Base-by-base conservation (phyloP, 2,329 filamentous ascomycete genomes). In the Pseudogymnoascus sp. region DNA sequence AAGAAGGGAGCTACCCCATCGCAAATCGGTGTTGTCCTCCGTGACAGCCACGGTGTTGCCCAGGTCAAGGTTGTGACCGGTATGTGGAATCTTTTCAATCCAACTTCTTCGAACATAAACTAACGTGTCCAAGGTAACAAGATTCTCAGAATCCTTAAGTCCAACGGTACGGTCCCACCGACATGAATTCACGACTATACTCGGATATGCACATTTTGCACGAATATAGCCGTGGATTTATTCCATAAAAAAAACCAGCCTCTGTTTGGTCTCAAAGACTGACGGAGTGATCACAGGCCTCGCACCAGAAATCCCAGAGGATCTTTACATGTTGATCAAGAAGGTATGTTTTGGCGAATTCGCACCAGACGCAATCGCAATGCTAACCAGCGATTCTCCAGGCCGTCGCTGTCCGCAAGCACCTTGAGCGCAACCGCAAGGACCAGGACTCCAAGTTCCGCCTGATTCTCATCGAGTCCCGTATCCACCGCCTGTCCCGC, bases 361-460 rank as follows among this genome's bases (percentile, higher is more conserved):
- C 39, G 34, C 51, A 64, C 40, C 4, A 29, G n/a, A 23, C 31
- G 64, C 66, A 42, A 67, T 73, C 70, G 70, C 60, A 39, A 64
- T 57, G 18, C 21, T 57, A 57, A 57, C 29, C 29, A 34, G 8
- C 8, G 1, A 57, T 57, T 39, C 26, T 7, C 36, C 67, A 95
- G 92, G 93, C 93, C 74, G 93, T 97, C 75, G 89, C 93, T 78
- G 95, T 99, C 84, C 93, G 95, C 84, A 99, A 99, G 91, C 96
- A 99, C 84, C 91, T 99, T 73, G 92, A 97, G 88, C 91, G 91
- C 83, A 99, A 99, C 89, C 93, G 95, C 83, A 99, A 99, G 88
- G 95, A 99, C 87, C 96, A 92, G 86, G 95, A 99, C 86, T 91
- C 89, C 86, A 99, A 99, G 87, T 99, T 99, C 91, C 93, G 95